A percentile compares a stretch with the other conserved stretches of the same genome.
These are phyloP conservation scores for Wickerhamomyces sp. DNA, from an alignment of 1,139 yeast species.

Conservation along the genomic window DNA sequence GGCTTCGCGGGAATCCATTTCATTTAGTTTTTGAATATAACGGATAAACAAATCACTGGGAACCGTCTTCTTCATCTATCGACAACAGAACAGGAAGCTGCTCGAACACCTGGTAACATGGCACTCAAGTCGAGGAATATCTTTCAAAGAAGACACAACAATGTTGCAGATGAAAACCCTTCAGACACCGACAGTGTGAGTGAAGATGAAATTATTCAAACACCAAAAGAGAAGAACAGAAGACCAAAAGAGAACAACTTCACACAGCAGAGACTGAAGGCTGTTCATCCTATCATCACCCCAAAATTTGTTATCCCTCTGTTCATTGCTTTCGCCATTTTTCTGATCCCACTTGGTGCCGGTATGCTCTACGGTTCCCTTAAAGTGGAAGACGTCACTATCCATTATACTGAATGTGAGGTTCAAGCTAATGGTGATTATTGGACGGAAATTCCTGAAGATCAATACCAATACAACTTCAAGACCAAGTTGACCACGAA, in stretches of 20 bases:
- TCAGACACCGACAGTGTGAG: constrained; percentile 35
- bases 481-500: constrained; percentile 28
- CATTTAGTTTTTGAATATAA: background rate
- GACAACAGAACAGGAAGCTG: too few relatives aligned
- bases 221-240: constrained; percentile 31
- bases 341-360: constrained; percentile 90
- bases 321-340: constrained; percentile 66
- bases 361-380: constrained; percentile 81
- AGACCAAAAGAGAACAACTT: constrained; percentile 55
- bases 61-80: too few relatives aligned
- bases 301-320: constrained; percentile 87
- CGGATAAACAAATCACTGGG: too few relatives aligned
- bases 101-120: constrained; percentile 5
- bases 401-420: constrained; percentile 79
- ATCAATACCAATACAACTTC: constrained; percentile 52
- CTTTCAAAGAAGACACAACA: constrained; percentile 16
- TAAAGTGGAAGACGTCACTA: constrained; percentile 68
- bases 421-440: constrained; percentile 45
- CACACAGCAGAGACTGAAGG: constrained; percentile 56
- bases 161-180: constrained; percentile 19
- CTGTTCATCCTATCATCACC: constrained; percentile 76
- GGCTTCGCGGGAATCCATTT: background rate
- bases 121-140: constrained; percentile 21
- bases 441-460: constrained; percentile 58
- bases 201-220: constrained; percentile 29